phyloP scores from a whole-genome alignment of 2,329 filamentous ascomycete genomes.

The Fulvia fulva region DNA sequence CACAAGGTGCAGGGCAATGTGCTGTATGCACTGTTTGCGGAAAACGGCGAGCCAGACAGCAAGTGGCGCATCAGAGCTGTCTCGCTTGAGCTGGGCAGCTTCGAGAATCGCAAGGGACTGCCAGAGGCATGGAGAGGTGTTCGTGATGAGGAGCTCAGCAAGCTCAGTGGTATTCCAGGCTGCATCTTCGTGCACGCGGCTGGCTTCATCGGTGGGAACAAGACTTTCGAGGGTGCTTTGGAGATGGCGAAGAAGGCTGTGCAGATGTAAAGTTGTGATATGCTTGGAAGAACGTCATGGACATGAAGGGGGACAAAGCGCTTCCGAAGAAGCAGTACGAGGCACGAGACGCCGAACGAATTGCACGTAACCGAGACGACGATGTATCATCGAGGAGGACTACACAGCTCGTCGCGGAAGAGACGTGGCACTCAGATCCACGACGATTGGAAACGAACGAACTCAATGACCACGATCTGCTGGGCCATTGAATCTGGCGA shows the following conservation, averaged over 20 bases:
- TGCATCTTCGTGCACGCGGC: slow-evolving; percentile 91
- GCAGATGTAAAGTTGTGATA: slow-evolving; percentile 32
- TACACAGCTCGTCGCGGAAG: neutral
- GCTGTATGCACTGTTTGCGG: slow-evolving; percentile 87
- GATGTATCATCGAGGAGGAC: neutral
- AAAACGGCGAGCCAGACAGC: slow-evolving; percentile 67
- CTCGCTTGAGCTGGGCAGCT: slow-evolving; percentile 78
- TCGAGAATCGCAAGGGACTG: slow-evolving; percentile 85
- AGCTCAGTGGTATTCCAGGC: slow-evolving; percentile 63
- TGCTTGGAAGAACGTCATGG: neutral
- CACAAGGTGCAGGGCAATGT: slow-evolving; percentile 50
- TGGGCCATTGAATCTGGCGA: neutral
- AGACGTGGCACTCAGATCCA: neutral
- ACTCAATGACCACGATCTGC: no score
- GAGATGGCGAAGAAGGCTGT: slow-evolving; percentile 79
- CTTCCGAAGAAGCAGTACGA: neutral
- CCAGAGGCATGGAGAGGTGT: slow-evolving; percentile 90
- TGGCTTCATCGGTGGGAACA: slow-evolving; percentile 94
- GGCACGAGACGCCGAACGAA: neutral
- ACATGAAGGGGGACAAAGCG: neutral
- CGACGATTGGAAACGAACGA: neutral
- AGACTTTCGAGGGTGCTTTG: slow-evolving; percentile 81
- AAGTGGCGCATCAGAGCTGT: slow-evolving; percentile 96
- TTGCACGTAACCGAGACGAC: neutral
- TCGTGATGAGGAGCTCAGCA: slow-evolving; percentile 78